Evolutionary conservation across 2,329 filamentous ascomycete species (phyloP).

Genomic region (Trichoderma lentiforme): DNA sequence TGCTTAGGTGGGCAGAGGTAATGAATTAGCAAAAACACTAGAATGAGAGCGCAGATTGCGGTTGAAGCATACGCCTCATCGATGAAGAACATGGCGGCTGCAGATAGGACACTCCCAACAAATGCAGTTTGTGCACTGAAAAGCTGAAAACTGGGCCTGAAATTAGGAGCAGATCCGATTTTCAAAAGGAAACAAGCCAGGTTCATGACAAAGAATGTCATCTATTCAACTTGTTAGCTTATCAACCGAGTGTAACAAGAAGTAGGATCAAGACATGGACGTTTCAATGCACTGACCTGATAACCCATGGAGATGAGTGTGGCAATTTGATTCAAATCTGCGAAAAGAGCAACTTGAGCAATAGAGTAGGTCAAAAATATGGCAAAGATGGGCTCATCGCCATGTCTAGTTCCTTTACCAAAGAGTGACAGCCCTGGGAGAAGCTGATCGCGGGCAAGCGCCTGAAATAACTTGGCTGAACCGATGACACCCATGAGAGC

Average conservation of each 20-base stretch:
- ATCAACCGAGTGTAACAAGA: not conserved
- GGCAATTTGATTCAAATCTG: slow-evolving; percentile 83
- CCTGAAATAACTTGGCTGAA: slow-evolving; percentile 79
- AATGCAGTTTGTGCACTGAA: slow-evolving; percentile 84
- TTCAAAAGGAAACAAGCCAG: slow-evolving; percentile 83
- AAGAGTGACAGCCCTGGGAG: slow-evolving; percentile 74
- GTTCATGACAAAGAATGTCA: slow-evolving; percentile 89
- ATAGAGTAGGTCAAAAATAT: slow-evolving; percentile 73
- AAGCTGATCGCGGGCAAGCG: slow-evolving; percentile 73
- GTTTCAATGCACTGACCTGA: slow-evolving; percentile 45
- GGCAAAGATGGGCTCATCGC: slow-evolving; percentile 73
- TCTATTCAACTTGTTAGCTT: slow-evolving; percentile 36
- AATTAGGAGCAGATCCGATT: slow-evolving; percentile 84
- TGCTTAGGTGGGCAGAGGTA: slow-evolving; percentile 81
- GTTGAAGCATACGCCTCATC: slow-evolving; percentile 75
- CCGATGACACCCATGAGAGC: slow-evolving; percentile 84
- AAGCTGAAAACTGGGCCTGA: slow-evolving; percentile 82
- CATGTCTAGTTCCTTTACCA: slow-evolving; percentile 66
- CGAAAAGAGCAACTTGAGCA: slow-evolving; percentile 75
- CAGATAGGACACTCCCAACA: slow-evolving; percentile 70
- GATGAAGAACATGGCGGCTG: slow-evolving; percentile 84
- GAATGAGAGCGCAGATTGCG: slow-evolving; percentile 68
- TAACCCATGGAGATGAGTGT: slow-evolving; percentile 90
- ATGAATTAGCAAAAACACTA: slow-evolving; percentile 82
- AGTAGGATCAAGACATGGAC: not conserved